Evolutionary conservation across 352 stramenopile genomes (phyloP).

Genomic region (Globisporangium paroecandrum): DNA sequence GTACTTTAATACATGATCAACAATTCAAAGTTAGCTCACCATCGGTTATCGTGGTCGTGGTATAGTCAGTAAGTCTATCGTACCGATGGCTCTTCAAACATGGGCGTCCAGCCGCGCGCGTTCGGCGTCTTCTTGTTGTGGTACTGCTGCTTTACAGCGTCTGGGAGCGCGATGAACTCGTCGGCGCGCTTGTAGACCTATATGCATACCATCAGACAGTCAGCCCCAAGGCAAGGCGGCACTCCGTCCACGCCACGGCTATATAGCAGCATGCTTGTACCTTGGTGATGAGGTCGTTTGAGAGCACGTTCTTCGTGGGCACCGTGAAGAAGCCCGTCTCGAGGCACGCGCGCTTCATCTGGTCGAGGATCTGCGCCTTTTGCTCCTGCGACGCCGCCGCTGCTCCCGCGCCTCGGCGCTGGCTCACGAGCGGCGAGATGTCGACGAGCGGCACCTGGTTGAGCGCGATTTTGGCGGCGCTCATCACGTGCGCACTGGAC

Average conservation of each 20-base stretch:
- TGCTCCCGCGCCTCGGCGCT: constrained; percentile 3
- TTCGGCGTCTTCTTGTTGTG: constrained; percentile 76
- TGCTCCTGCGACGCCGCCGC: constrained; percentile 8
- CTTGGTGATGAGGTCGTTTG: constrained; percentile 45
- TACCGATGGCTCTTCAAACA: constrained; percentile 83
- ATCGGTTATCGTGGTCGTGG: neutral
- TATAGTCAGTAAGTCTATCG: neutral
- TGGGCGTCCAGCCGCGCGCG: constrained; percentile 71
- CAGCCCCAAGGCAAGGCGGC: neutral
- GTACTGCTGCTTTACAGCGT: constrained; percentile 66
- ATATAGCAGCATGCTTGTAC: constrained; percentile 14
- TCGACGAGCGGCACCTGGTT: constrained; percentile 65
- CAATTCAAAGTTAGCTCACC: neutral
- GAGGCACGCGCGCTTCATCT: constrained; percentile 58
- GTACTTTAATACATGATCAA: constrained; percentile 33
- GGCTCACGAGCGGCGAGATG: constrained; percentile 51
- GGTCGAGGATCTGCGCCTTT: constrained; percentile 43
- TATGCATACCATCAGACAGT: neutral
- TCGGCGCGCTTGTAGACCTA: constrained; percentile 61
- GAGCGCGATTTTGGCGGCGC: constrained; percentile 42
- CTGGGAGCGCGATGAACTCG: constrained; percentile 64
- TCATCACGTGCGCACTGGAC: constrained; percentile 34
- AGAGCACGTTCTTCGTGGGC: constrained; percentile 54
- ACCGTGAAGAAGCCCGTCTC: constrained; percentile 78
- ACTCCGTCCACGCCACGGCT: neutral